Evolutionary conservation across 345 rosid species (phyloP).

Genomic region (Jatropha curcas): DNA sequence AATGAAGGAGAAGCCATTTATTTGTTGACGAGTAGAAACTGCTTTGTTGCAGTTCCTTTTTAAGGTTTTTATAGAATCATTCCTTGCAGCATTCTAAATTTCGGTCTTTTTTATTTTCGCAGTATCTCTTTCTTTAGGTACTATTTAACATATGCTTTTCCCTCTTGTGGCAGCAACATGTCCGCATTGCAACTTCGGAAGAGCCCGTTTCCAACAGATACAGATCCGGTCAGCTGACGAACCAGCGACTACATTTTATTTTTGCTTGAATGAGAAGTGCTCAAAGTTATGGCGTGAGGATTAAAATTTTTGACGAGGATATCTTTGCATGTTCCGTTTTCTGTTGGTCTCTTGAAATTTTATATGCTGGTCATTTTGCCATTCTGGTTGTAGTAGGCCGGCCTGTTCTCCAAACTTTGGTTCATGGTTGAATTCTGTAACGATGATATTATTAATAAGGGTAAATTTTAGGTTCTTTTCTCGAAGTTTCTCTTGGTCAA

Average conservation of each 20-base stretch:
- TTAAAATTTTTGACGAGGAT: conserved; percentile 16
- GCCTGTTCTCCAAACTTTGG: background rate
- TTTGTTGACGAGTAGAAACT: too few species aligned
- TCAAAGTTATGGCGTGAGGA: conserved; percentile 46
- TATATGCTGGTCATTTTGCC: too few species aligned
- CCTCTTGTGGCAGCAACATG: conserved; percentile 47
- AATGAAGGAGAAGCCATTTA: too few species aligned
- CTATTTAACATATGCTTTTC: background rate
- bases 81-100: background rate
- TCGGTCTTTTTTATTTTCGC: background rate
- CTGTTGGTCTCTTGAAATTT: too few species aligned
- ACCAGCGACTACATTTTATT: conserved; percentile 62
- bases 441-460: too few species aligned
- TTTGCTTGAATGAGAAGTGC: conserved; percentile 56
- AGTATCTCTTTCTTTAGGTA: background rate
- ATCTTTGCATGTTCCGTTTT: too few species aligned
- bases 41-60: background rate
- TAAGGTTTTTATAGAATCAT: background rate
- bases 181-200: conserved; percentile 54
- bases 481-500: too few species aligned
- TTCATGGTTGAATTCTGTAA: background rate
- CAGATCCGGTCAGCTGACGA: conserved; percentile 74
- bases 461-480: too few species aligned
- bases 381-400: background rate
- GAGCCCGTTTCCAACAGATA: conserved; percentile 51